Percentiles rank a stretch among this genome's conserved stretches.
Conservation (phyloP, 2,329 filamentous ascomycete genomes). For the Cladosporium sphaerospermum region DNA sequence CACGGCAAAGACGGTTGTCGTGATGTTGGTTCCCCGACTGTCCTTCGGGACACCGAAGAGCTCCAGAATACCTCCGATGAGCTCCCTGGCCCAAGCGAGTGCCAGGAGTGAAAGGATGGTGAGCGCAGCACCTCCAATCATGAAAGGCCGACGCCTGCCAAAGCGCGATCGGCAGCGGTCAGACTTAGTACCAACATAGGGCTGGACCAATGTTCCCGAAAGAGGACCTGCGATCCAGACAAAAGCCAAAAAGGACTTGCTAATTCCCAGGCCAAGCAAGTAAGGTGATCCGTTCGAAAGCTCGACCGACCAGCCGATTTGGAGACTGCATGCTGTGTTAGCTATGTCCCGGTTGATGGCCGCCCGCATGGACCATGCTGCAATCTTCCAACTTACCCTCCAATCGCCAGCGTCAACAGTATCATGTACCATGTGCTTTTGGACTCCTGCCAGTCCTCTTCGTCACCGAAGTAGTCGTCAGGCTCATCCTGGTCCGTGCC, state of each 20-base stretch:
- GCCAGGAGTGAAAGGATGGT: conserved; percentile 46
- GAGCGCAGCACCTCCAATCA: conserved; percentile 43
- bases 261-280: conserved; percentile 47
- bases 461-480: conserved; percentile 7
- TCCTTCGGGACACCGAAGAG: conserved; percentile 66
- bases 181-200: conserved; percentile 49
- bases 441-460: conserved; percentile 27
- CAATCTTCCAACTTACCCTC: conserved; percentile 47
- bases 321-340: conserved; percentile 50
- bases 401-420: conserved; percentile 77
- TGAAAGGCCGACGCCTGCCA: conserved; percentile 49
- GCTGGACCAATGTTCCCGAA: conserved; percentile 48
- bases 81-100: conserved; percentile 46
- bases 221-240: conserved; percentile 53
- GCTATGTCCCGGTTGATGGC: background rate
- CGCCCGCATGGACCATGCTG: background rate
- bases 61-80: conserved; percentile 56
- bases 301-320: conserved; percentile 94
- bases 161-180: conserved; percentile 44
- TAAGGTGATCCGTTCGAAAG: conserved; percentile 78
- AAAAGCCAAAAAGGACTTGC: conserved; percentile 46
- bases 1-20: conserved; percentile 72
- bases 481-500: background rate
- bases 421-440: conserved; percentile 84
- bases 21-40: conserved; percentile 56